These are phyloP conservation scores for Bryoglossum gracile DNA, from an alignment of 495 filamentous ascomycete species.

Conservation along the genomic window DNA sequence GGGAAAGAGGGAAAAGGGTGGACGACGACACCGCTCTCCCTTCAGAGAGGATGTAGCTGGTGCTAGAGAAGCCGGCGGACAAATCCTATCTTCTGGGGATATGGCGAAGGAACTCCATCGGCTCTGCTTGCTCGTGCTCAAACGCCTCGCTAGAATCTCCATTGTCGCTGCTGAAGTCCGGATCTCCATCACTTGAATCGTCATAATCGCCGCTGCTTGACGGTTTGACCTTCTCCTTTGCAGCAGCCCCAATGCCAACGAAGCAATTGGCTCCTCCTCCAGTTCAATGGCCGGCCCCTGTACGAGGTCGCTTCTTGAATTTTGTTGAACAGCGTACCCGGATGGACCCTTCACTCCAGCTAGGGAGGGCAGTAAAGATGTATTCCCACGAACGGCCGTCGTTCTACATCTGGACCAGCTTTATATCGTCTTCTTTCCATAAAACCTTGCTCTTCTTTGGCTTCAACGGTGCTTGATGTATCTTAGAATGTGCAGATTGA, in stretches of 20 bases:
- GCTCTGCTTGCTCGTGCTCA: conserved; percentile 9
- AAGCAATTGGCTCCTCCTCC: conserved; percentile 15
- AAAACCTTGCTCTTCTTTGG: conserved; percentile 9
- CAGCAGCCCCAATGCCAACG: conserved; percentile 18
- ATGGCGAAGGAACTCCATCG: too few species aligned
- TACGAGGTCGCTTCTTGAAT: conserved; percentile 9
- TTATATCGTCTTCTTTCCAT: conserved; percentile 12
- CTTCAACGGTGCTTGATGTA: conserved; percentile 10
- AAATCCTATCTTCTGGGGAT: too few species aligned
- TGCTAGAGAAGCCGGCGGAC: too few species aligned
- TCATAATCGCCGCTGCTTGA: conserved; percentile 18
- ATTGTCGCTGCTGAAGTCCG: conserved; percentile 9
- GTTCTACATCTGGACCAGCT: conserved; percentile 12
- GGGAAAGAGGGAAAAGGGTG: too few species aligned
- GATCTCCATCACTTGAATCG: too few species aligned
- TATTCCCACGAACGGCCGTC: conserved; percentile 18
- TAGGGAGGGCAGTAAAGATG: conserved; percentile 15
- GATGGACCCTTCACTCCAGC: conserved; percentile 12
- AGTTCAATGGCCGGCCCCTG: conserved; percentile 9
- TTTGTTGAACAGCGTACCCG: too few species aligned
- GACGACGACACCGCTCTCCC: too few species aligned
- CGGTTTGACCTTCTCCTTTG: conserved; percentile 17
- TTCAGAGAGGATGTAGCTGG: too few species aligned
- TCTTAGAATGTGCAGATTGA: conserved; percentile 9
- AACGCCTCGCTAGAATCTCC: conserved; percentile 9